Evolutionary conservation across 805 yeast genomes (phyloP).

Genomic region (Starmerella bacillaris): DNA sequence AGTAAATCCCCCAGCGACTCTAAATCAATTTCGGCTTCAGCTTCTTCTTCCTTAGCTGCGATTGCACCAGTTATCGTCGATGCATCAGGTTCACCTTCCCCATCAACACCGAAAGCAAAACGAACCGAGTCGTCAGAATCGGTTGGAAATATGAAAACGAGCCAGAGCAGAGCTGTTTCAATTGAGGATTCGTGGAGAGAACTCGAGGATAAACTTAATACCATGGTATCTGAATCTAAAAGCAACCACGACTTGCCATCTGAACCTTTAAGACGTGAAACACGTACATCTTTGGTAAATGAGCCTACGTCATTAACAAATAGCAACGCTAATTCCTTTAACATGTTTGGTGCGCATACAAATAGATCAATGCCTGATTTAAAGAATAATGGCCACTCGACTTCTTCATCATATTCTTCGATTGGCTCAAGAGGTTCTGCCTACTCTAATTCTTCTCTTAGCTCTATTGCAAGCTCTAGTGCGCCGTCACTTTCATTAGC

Average conservation of each 20-base stretch:
- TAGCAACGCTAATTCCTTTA: not conserved
- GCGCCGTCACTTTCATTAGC: constrained; percentile 5
- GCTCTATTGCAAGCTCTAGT: constrained; percentile 9
- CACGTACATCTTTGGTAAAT: not conserved
- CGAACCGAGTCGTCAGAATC: too few species aligned
- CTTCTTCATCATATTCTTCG: constrained; percentile 12
- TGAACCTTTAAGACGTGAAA: not conserved
- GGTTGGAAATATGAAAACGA: too few species aligned
- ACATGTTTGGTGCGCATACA: not conserved
- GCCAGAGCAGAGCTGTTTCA: too few species aligned
- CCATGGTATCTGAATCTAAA: not conserved
- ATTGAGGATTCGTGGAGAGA: too few species aligned
- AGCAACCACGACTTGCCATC: not conserved
- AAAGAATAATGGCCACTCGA: constrained; percentile 11
- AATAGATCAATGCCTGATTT: constrained; percentile 1
- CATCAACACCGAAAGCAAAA: too few species aligned
- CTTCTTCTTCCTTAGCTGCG: too few species aligned
- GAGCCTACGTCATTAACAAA: not conserved
- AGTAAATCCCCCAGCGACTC: too few species aligned
- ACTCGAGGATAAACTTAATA: not conserved
- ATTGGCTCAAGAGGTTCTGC: constrained; percentile 9
- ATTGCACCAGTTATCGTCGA: too few species aligned
- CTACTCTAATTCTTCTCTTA: constrained; percentile 7
- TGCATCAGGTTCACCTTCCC: too few species aligned
- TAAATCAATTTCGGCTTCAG: not conserved